A percentile compares a stretch with the other conserved stretches of the same genome.
Evolutionary conservation across 2,329 filamentous ascomycete genomes (phyloP).

Genomic region (Colletotrichum siamense): DNA sequence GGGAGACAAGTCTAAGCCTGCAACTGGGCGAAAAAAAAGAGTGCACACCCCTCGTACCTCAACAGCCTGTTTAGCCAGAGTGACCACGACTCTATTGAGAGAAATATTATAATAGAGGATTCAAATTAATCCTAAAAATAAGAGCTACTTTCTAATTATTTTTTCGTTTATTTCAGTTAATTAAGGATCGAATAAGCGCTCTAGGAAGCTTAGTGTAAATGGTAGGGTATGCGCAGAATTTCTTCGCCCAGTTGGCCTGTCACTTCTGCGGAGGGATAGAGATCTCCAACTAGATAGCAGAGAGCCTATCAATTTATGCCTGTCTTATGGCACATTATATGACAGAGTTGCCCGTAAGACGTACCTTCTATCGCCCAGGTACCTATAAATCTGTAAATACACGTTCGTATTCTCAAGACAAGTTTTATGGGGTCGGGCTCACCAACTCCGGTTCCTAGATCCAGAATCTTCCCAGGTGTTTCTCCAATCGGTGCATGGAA

Average conservation of each 20-base stretch:
- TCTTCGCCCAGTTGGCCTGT: neutral
- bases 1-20: neutral
- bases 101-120: too few species aligned
- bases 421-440: neutral
- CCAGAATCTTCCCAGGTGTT: neutral
- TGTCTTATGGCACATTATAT: neutral
- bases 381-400: neutral
- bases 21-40: too few species aligned
- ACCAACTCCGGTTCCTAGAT: neutral
- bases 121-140: too few species aligned
- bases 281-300: neutral
- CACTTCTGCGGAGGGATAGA: neutral
- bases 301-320: neutral
- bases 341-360: neutral
- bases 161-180: too few species aligned
- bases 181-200: too few species aligned
- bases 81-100: fast-evolving
- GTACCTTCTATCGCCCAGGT: neutral
- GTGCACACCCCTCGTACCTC: too few species aligned
- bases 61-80: too few species aligned
- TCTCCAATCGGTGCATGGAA: neutral
- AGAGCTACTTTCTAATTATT: too few species aligned
- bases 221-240: too few species aligned
- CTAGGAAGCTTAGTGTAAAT: too few species aligned
- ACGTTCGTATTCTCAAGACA: neutral